Evolutionary conservation across 2,329 filamentous ascomycete genomes (phyloP), one percentile per base, ranked within the genome.

Genomic region (Simplicillium sp.): DNA sequence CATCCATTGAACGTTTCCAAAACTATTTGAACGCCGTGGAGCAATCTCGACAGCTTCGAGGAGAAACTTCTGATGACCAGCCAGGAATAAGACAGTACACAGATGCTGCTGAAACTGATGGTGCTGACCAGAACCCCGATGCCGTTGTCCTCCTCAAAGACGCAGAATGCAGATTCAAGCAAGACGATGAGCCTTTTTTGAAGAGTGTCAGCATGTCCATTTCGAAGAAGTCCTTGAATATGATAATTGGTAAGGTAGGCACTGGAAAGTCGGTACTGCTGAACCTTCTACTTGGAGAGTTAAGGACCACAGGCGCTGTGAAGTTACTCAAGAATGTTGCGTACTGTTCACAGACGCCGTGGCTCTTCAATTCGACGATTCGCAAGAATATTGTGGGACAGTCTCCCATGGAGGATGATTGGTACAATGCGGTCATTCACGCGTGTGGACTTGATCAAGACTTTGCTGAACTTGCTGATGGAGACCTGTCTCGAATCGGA

Each of bases 281-380:
- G 14, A 46, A 46, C 25, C 37, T 46, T 8, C 37, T 54, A 1
- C 41, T 54, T 1, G 48, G 48, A 8, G 49, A 54, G 39, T 36
- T 51, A 29, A 34, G 40, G 3, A 39, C 41, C 7, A 38, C 35
- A 1, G 49, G 51, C 7, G 17, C 43, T 4, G 25, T 48, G 3
- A 17, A 42, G 3, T 36, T 45, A 2, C 32, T 42, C 7, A 45
- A 41, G 14, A 46, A 42, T 11, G 45, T 47, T 1, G 50, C 51
- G 7, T 55, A 50, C 29, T 53, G 51, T 29, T 43, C 49, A 2
- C 53, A 56, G 32, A 48, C 46, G 2, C 45, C 52, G 0, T 56
- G 51, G 51, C 46, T 54, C 1, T 40, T 43, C 1, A 51, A 46
- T 34, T 48, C 44, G 3, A 52, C 52, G 1, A 40, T 53, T 4